These are phyloP conservation scores for Mucuna pruriens DNA, from an alignment of 306 rosid genomes.

Conservation along the genomic window DNA sequence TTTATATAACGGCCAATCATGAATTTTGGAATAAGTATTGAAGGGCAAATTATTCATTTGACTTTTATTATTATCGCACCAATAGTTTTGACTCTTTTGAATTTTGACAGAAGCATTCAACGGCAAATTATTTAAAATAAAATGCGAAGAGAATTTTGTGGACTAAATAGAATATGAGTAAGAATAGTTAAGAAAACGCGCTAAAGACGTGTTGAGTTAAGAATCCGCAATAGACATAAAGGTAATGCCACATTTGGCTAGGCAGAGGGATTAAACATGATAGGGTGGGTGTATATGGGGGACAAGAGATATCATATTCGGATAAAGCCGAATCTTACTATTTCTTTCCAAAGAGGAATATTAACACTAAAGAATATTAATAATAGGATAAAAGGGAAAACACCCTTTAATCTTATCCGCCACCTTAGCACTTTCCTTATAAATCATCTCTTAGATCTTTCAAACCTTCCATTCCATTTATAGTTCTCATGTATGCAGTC, in stretches of 20 bases:
- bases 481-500: background rate
- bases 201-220: background rate
- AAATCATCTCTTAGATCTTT: constrained; percentile 14
- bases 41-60: too few relatives aligned
- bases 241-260: background rate
- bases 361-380: background rate
- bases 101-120: background rate
- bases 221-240: background rate
- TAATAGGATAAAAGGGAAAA: background rate
- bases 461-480: constrained; percentile 31
- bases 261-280: background rate
- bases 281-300: constrained; percentile 12
- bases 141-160: background rate
- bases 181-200: constrained; percentile 18
- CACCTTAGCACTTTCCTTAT: constrained; percentile 26
- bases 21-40: too few relatives aligned
- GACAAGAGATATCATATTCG: constrained; percentile 41
- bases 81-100: background rate
- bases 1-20: too few relatives aligned
- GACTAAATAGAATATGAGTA: background rate
- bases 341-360: constrained; percentile 31
- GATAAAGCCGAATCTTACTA: constrained; percentile 55
- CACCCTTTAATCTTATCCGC: constrained; percentile 47
- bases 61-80: too few relatives aligned
- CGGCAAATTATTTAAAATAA: background rate